phyloP scores from a whole-genome alignment of 495 filamentous ascomycete genomes.

The Penicillium dipodomyicola region DNA sequence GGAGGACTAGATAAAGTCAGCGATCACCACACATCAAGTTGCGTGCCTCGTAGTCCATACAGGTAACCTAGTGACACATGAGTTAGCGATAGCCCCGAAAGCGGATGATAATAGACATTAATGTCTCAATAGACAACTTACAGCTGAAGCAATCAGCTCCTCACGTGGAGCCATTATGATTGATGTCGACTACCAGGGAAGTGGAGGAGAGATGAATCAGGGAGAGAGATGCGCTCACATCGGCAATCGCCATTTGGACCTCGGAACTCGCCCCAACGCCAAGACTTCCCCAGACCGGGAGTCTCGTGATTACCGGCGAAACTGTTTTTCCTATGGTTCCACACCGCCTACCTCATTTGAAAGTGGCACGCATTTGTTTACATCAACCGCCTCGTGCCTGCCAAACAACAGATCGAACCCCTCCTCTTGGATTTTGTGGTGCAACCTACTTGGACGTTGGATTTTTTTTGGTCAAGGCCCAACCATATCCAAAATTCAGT shows the following conservation, averaged over 20 bases:
- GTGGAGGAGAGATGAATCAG: slow-evolving; percentile 18
- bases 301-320: slow-evolving; percentile 37
- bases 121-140: slow-evolving; percentile 39
- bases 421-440: slow-evolving; percentile 16
- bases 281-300: slow-evolving; percentile 40
- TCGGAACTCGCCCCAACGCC: slow-evolving; percentile 39
- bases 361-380: slow-evolving; percentile 33
- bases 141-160: slow-evolving; percentile 80
- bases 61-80: slow-evolving; percentile 36
- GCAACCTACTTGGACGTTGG: slow-evolving; percentile 11
- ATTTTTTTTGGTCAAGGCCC: slow-evolving; percentile 2
- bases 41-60: slow-evolving; percentile 27
- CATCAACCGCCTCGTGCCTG: slow-evolving; percentile 21
- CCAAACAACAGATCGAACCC: slow-evolving; percentile 21
- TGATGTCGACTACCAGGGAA: slow-evolving; percentile 15
- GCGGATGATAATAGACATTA: neutral
- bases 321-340: slow-evolving; percentile 14
- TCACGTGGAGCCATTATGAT: slow-evolving; percentile 68
- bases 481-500: slow-evolving; percentile 1
- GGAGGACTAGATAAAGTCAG: slow-evolving; percentile 65
- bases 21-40: slow-evolving; percentile 10
- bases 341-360: slow-evolving; percentile 37
- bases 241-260: slow-evolving; percentile 36
- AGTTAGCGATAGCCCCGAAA: slow-evolving; percentile 17
- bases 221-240: slow-evolving; percentile 22